Conservation (phyloP, 164 flowering plant species). For the Annona cherimola region DNA sequence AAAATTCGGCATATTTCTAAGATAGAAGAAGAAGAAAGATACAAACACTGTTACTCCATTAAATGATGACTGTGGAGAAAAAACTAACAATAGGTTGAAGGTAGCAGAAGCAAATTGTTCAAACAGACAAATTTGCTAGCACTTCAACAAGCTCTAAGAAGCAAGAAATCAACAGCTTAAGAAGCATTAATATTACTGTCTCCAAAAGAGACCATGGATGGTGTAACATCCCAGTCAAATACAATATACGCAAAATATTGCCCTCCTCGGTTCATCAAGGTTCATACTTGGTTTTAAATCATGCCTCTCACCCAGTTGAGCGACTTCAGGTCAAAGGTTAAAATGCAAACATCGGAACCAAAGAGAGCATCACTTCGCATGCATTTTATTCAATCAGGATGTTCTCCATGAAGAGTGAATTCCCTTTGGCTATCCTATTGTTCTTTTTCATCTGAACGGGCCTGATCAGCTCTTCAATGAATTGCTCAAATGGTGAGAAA, state of each 20-base stretch:
- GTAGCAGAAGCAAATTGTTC: neutral
- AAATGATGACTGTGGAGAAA: neutral
- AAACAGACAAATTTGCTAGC: conserved; percentile 7
- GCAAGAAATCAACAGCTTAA: conserved; percentile 7
- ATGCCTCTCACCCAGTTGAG: too few relatives aligned
- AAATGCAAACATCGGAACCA: too few relatives aligned
- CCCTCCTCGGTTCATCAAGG: too few relatives aligned
- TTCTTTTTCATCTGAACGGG: conserved; percentile 18
- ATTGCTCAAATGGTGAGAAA: neutral
- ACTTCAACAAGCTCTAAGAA: conserved; percentile 11
- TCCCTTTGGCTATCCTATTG: conserved; percentile 20
- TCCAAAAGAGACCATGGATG: conserved; percentile 8
- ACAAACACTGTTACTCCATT: neutral
- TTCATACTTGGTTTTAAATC: too few relatives aligned
- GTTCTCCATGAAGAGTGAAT: conserved; percentile 5
- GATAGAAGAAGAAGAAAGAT: neutral
- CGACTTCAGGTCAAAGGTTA: too few relatives aligned
- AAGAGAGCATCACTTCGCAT: too few relatives aligned
- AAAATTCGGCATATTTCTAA: neutral
- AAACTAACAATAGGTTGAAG: neutral
- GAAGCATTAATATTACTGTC: conserved; percentile 8
- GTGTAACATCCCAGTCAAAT: too few relatives aligned
- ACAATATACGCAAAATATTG: too few relatives aligned
- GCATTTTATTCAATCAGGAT: too few relatives aligned
- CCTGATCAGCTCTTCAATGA: conserved; percentile 16